phyloP scores from a whole-genome alignment of 148 eudicot genomes.

The Chenopodium suecicum region DNA sequence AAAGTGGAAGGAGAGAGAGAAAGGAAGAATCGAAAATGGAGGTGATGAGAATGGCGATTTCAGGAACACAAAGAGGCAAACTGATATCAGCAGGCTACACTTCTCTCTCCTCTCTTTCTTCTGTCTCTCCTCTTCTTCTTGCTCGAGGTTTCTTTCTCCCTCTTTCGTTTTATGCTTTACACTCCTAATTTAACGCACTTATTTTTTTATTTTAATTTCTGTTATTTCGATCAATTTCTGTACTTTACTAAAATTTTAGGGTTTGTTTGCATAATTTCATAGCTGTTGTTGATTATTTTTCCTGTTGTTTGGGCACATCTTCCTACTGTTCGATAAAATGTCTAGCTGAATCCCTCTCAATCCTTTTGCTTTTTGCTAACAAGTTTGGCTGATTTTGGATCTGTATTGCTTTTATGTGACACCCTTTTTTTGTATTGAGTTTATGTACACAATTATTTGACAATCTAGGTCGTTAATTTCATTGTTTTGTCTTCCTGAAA shows the following conservation, averaged over 20 bases:
- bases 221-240: background rate
- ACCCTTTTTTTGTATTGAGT: background rate
- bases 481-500: too few species aligned
- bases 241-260: background rate
- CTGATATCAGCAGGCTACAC: constrained; percentile 78
- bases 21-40: constrained; percentile 45
- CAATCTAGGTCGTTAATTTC: background rate
- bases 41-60: constrained; percentile 52
- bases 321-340: constrained; percentile 22
- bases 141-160: constrained; percentile 49
- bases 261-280: background rate
- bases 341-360: background rate
- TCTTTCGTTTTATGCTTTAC: background rate
- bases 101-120: constrained; percentile 64
- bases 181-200: background rate
- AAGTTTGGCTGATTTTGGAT: background rate
- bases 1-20: background rate
- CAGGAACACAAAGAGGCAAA: constrained; percentile 69
- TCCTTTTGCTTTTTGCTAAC: background rate
- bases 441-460: too few species aligned
- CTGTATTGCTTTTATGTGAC: background rate
- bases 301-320: background rate
- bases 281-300: background rate
- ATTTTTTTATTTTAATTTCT: background rate
- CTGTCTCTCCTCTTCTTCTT: constrained; percentile 51